Evolutionary conservation across 495 filamentous ascomycete genomes (phyloP).

Genomic region (Penicillium parvum): DNA sequence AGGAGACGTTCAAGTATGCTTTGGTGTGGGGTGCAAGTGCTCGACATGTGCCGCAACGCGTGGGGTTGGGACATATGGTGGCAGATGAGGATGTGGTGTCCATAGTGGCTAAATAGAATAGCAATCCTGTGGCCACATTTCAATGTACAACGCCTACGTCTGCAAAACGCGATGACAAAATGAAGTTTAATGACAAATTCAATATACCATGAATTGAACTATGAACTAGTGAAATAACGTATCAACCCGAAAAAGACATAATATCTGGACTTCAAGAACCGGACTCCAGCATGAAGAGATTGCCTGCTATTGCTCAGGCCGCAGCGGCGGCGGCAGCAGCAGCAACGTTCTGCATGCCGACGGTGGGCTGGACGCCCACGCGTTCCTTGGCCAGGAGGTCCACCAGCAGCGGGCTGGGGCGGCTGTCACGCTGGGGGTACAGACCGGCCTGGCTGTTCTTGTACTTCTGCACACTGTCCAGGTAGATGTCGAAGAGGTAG

Average conservation of each 20-base stretch:
- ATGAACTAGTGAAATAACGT: conserved; percentile 6
- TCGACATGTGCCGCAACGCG: conserved; percentile 88
- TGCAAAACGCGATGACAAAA: conserved; percentile 1
- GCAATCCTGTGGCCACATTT: background rate
- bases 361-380: conserved; percentile 76
- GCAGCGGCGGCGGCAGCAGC: conserved; percentile 37
- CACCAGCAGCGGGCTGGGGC: conserved; percentile 78
- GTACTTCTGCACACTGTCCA: conserved; percentile 82
- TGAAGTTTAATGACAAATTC: conserved; percentile 1
- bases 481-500: conserved; percentile 94
- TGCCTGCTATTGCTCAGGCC: conserved; percentile 22
- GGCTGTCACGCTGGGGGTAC: conserved; percentile 64
- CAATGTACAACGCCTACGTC: background rate
- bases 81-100: conserved; percentile 96
- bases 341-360: conserved; percentile 49
- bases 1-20: conserved; percentile 99
- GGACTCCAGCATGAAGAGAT: conserved; percentile 14
- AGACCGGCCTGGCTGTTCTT: conserved; percentile 73
- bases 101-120: conserved; percentile 60
- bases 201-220: conserved; percentile 17
- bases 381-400: conserved; percentile 91
- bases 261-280: conserved; percentile 10
- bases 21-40: conserved; percentile 97
- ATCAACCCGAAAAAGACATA: conserved; percentile 5
- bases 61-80: conserved; percentile 82